Evolutionary conservation across 139 green algal genomes (phyloP), one percentile per base, ranked within the genome.

Genomic region (Pleodorina starrii): DNA sequence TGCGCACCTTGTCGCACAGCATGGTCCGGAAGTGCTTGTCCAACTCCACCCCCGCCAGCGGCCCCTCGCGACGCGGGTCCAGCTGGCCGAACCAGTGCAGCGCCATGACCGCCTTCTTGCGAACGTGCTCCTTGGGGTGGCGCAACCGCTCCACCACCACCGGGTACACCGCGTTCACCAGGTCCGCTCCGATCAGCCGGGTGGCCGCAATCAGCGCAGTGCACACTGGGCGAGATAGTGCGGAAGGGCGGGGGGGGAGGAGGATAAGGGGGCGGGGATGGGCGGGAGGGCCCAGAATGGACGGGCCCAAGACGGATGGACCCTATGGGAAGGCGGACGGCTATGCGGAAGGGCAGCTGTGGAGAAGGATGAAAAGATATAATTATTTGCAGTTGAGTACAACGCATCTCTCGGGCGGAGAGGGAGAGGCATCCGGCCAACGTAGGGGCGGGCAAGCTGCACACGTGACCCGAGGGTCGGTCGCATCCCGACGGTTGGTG

Each of bases 31-130:
- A 95, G 84, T 95, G 93, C 7, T 88, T 89, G 57, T 97, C 92
- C 42, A 98, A 50, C 74, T 98, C 96, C 32, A 94, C 66, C 78
- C 95, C 92, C 35, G 91, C 66, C 29, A 97, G 89, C 57, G 95
- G 57, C 16, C 94, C 92, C 43, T 97, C 91, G 14, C 85, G 80
- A 12, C 84, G 46, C 0, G 96, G 94, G 90, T 98, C 96, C 84
- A 98, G 90, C 85, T 95, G 93, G 63, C 92, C 82, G 69, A 96
- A 94, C 68, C 74, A 91, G 57, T 98, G 96, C 84, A 99, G 92
- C 23, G 95, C 97, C 95, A 99, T 97, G 42, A 99, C 92, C 10
- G 98, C 97, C 89, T 99, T 99, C 88, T 99, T 99, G 81, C 97
- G 95, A 32, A 99, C 97, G 38, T 95, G 73, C 81, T 98, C 96